These are phyloP conservation scores for Musa schizocarpa DNA, from an alignment of 176 grass and related monocot genomes.

Conservation along the genomic window DNA sequence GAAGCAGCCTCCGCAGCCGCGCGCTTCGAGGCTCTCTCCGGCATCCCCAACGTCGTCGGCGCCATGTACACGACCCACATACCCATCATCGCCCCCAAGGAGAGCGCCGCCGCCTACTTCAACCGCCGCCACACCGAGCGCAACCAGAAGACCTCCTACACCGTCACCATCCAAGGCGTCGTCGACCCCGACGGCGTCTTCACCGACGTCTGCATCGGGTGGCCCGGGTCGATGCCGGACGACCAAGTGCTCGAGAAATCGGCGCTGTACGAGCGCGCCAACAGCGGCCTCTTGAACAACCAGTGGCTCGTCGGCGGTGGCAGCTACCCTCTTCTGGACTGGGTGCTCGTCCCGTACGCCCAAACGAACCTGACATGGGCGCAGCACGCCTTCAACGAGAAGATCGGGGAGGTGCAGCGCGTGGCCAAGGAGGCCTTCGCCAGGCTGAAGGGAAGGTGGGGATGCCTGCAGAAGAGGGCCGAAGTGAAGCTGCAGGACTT, in stretches of 20 bases:
- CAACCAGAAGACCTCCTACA: slow-evolving; percentile 77
- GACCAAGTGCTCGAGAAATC: slow-evolving; percentile 51
- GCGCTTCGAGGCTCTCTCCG: slow-evolving; percentile 33
- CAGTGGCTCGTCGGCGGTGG: slow-evolving; percentile 50
- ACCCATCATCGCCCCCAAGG: slow-evolving; percentile 76
- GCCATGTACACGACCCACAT: slow-evolving; percentile 79
- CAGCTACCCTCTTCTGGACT: slow-evolving; percentile 61
- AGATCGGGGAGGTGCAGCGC: slow-evolving; percentile 28
- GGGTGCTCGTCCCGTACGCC: slow-evolving; percentile 71
- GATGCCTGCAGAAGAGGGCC: slow-evolving; percentile 62
- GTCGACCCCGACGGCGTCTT: slow-evolving; percentile 60
- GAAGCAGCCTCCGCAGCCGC: slow-evolving; percentile 10
- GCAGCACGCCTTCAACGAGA: slow-evolving; percentile 82
- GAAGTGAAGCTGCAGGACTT: slow-evolving; percentile 74
- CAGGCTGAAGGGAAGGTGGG: slow-evolving; percentile 63
- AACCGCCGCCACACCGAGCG: slow-evolving; percentile 77
- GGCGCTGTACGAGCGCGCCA: slow-evolving; percentile 46
- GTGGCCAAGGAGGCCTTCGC: slow-evolving; percentile 43
- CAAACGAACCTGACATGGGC: slow-evolving; percentile 68
- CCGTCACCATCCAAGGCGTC: slow-evolving; percentile 64
- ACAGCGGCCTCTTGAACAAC: slow-evolving; percentile 28
- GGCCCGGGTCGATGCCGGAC: slow-evolving; percentile 52
- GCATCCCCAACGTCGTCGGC: slow-evolving; percentile 58
- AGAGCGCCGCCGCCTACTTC: slow-evolving; percentile 55
- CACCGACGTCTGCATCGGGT: slow-evolving; percentile 73